Percentiles rank a stretch among this genome's conserved stretches.
These are phyloP conservation scores for Heliamphora exappendiculata DNA, from an alignment of 148 eudicot species.

Conservation along the genomic window DNA sequence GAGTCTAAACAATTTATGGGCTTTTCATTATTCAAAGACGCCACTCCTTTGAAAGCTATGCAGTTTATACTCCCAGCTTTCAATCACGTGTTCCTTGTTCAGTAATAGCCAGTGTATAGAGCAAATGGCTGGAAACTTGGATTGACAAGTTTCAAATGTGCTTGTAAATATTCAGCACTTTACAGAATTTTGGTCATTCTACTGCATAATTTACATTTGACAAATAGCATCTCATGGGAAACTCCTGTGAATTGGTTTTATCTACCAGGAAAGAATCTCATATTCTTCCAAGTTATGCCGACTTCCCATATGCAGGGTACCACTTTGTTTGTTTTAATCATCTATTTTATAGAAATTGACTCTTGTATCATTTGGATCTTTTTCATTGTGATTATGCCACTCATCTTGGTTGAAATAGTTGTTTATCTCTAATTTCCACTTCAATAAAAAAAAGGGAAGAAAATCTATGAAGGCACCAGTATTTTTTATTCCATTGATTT, in stretches of 20 bases:
- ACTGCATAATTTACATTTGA: neutral
- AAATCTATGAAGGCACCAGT: neutral
- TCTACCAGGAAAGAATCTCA: neutral
- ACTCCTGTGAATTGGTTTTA: neutral
- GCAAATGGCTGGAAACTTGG: neutral
- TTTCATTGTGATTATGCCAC: neutral
- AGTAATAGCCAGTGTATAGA: neutral
- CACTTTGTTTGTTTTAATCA: neutral
- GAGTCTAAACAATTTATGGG: neutral
- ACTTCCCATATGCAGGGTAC: neutral
- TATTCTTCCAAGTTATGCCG: neutral
- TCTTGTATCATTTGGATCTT: neutral
- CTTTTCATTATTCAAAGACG: neutral
- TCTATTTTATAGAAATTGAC: neutral
- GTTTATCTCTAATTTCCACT: neutral
- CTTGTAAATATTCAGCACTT: neutral
- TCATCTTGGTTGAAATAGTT: conserved; percentile 2
- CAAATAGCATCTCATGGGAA: neutral
- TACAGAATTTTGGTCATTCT: neutral
- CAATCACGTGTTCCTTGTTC: neutral
- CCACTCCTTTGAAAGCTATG: neutral
- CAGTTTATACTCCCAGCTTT: neutral
- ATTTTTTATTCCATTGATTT: too few relatives aligned
- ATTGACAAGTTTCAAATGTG: neutral
- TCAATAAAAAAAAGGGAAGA: neutral